phyloP scores from a whole-genome alignment of 495 filamentous ascomycete genomes.

The Penicillium waksmanii region DNA sequence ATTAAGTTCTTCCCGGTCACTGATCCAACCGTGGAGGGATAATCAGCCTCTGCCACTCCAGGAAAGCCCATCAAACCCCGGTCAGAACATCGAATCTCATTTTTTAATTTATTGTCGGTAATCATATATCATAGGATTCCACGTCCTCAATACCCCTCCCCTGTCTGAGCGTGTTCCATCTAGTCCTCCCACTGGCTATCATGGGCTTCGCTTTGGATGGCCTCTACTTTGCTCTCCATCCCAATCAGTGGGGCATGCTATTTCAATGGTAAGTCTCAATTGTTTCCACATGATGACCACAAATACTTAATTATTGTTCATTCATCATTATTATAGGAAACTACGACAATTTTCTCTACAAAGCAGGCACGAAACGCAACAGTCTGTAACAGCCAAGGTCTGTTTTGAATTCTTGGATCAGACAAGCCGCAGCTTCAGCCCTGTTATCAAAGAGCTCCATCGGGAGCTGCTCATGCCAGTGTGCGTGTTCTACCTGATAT shows the following conservation, averaged over 20 bases:
- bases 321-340: neutral
- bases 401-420: constrained; percentile 86
- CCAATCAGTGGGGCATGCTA: constrained; percentile 70
- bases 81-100: neutral
- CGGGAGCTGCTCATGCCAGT: constrained; percentile 90
- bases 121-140: neutral
- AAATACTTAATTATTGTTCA: neutral
- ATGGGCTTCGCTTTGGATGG: constrained; percentile 52
- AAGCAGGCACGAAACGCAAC: neutral
- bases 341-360: neutral
- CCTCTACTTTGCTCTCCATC: constrained; percentile 70
- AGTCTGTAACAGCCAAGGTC: constrained; percentile 40
- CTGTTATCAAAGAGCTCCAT: constrained; percentile 96
- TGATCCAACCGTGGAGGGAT: neutral
- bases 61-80: neutral
- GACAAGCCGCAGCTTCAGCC: constrained; percentile 90
- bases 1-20: neutral
- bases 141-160: neutral
- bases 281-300: neutral
- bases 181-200: constrained; percentile 9
- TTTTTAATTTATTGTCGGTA: neutral
- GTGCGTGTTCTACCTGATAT: constrained; percentile 88
- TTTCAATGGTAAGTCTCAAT: constrained; percentile 72
- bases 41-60: neutral
- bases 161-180: neutral